Base-by-base conservation (phyloP, 2,329 filamentous ascomycete genomes). In the Fusarium robinianum region DNA sequence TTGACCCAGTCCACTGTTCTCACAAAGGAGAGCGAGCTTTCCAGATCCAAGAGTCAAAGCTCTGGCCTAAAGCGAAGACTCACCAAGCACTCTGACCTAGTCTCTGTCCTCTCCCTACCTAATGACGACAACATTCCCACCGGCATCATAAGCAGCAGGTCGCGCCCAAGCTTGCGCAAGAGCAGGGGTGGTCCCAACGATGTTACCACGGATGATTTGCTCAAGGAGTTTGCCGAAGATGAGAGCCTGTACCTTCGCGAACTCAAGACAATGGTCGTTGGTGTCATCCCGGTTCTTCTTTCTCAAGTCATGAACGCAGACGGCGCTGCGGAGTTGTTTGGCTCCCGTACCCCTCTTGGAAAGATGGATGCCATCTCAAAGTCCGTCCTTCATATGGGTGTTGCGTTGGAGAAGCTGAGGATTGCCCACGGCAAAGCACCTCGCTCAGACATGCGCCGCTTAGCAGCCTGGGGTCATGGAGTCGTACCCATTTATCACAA, bases 331-430 rank as follows among this genome's bases (percentile, higher is more conserved):
- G 83, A 84, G 5, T 72, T 92, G 3, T 90, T 92, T 61, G 80
- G 80, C 12, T 76, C 79, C 8, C 76, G 77, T 12, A 61, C 70
- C 10, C 71, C 75, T 16, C 70, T 72, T 10, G 70, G 75, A 32
- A 80, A 81, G 55, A 76, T 72, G 16, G 65, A 87, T 44, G 67
- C 77, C 49, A 79, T 91, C 53, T 90, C 88, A 10, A 88, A 90
- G 66, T 88, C 92, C 1, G 95, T 99, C 40, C 84, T 97, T 29
- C 85, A 90, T 58, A 97, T 99, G 91, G 94, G 94, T 6, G 80
- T 96, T 42, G 84, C 87, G 4, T 76, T 99, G 5, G 91, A 97
- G 67, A 85, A 89, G 58, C 72, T 99, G 33, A 90, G 86, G 66
- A 82, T 79, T 16, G 73, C 88, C 24, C 94, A 99, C 71, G 87